Evolutionary conservation across 176 grass and related monocot species (phyloP), one percentile per base, ranked within the genome.

Genomic region (Saccharum spontaneum): DNA sequence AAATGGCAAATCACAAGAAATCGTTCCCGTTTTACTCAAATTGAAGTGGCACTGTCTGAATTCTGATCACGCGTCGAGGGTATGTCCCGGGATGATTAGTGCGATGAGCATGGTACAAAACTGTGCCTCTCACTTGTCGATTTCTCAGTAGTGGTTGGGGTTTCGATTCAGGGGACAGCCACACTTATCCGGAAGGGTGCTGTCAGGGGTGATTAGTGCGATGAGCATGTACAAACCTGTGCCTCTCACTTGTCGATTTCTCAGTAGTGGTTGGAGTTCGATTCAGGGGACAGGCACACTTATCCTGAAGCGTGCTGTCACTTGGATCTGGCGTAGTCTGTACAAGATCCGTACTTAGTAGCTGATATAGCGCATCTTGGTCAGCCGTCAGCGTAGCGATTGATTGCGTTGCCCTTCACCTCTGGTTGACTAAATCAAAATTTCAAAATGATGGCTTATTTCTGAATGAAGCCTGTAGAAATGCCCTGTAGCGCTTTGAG

Each of bases 261-360:
- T 48, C 24, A 20, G n/a, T 67, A 43, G 10, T 61, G 9, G 30
- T 59, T 84, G 18, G 15, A 37, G 64, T 49, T n/a, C 4, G n/a
- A 62, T 78, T 38, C 2, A 14, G 57, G 55, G 22, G 55, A 59
- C 55, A 59, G 55, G 13, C 6, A 55, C 26, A 39, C 15, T 60
- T 69, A 11, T 52, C 46, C 55, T 67, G 17, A 55, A 55, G 10
- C 13, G 26, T 48, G 11, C 31, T 55, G 23, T 79, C 30, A 8
- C 8, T 67, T 87, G 48, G 75, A 87, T 90, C 69, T 33, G 31
- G 2, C 69, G 1, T 84, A 30, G 28, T 79, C 10, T 74, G 8
- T 67, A 43, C 8, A 80, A 22, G 68, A 83, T 78, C 24, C 37
- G 22, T 44, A 13, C 63, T 22, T 44, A n/a, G 38, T 63, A 71